Evolutionary conservation across 108 stramenopile genomes (phyloP).

Genomic region (Fragilariopsis cylindrus): DNA sequence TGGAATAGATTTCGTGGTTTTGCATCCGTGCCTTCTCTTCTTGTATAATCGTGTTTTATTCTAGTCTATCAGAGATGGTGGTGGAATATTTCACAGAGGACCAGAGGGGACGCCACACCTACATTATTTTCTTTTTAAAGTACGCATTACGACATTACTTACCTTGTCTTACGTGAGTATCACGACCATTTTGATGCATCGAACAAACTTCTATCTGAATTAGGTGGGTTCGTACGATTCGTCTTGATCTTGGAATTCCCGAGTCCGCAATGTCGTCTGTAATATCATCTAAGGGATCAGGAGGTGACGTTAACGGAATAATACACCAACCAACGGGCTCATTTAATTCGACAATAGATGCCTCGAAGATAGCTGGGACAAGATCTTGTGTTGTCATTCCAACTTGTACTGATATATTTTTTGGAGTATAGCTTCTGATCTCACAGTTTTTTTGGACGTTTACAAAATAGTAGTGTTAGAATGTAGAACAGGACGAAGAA

Average conservation of each 20-base stretch:
- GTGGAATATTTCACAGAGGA: no score
- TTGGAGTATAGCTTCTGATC: constrained; percentile 83
- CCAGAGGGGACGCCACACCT: neutral
- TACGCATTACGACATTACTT: neutral
- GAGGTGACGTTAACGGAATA: constrained; percentile 65
- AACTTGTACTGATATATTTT: constrained; percentile 77
- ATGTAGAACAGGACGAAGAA: neutral
- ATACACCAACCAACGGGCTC: constrained; percentile 91
- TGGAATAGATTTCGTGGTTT: no score
- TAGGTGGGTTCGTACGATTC: constrained; percentile 76
- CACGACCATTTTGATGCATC: constrained; percentile 98
- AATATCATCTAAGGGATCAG: constrained; percentile 66
- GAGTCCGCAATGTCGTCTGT: constrained; percentile 41
- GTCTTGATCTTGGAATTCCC: constrained; percentile 17
- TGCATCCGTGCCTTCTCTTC: no score
- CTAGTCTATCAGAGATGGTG: no score
- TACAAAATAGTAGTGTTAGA: neutral
- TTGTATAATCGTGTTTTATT: no score
- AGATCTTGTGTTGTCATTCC: constrained; percentile 95
- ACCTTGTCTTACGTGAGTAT: constrained; percentile 91
- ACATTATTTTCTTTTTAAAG: neutral
- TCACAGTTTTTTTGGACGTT: neutral
- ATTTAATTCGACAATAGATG: constrained; percentile 69
- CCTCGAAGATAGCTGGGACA: constrained; percentile 56
- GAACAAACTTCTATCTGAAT: constrained; percentile 87